Evolutionary conservation across 2,329 filamentous ascomycete genomes (phyloP).

Genomic region (Tolypocladium endophyticum): DNA sequence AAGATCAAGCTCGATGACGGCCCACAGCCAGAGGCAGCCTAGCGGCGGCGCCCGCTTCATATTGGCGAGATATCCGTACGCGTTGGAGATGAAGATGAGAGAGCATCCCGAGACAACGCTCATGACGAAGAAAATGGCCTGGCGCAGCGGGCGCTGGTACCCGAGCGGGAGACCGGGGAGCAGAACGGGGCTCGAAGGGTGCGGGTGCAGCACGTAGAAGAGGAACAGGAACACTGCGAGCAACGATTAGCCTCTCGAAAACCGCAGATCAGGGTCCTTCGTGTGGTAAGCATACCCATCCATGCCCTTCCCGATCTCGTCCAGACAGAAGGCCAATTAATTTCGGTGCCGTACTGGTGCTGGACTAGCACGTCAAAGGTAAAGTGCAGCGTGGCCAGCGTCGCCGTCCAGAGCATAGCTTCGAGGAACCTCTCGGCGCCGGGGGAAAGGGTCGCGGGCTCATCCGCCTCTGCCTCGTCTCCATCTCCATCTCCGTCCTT

Average conservation of each 20-base stretch:
- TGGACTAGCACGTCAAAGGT: conserved; percentile 72
- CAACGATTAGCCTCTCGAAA: not conserved
- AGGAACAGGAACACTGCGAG: conserved; percentile 42
- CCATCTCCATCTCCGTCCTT: conserved; percentile 9
- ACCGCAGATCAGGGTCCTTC: not conserved
- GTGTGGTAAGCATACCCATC: conserved; percentile 28
- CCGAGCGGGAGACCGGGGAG: conserved; percentile 37
- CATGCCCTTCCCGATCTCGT: conserved; percentile 42
- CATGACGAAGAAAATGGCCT: conserved; percentile 51
- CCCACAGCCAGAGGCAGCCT: conserved; percentile 88
- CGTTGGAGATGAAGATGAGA: conserved; percentile 73
- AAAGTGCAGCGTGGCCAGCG: conserved; percentile 62
- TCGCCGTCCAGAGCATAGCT: conserved; percentile 46
- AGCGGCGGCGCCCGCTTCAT: conserved; percentile 89
- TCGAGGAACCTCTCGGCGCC: conserved; percentile 43
- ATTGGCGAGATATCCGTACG: conserved; percentile 69
- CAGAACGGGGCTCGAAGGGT: conserved; percentile 35
- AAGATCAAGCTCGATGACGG: conserved; percentile 75
- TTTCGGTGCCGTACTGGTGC: conserved; percentile 61
- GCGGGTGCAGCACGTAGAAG: conserved; percentile 46
- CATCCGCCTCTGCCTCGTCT: conserved; percentile 18
- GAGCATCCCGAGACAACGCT: conserved; percentile 61
- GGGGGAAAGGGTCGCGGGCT: conserved; percentile 24
- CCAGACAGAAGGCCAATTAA: conserved; percentile 48
- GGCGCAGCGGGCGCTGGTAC: conserved; percentile 38